Evolutionary conservation across 345 rosid species (phyloP).

Genomic region (Eutrema yunnanense): DNA sequence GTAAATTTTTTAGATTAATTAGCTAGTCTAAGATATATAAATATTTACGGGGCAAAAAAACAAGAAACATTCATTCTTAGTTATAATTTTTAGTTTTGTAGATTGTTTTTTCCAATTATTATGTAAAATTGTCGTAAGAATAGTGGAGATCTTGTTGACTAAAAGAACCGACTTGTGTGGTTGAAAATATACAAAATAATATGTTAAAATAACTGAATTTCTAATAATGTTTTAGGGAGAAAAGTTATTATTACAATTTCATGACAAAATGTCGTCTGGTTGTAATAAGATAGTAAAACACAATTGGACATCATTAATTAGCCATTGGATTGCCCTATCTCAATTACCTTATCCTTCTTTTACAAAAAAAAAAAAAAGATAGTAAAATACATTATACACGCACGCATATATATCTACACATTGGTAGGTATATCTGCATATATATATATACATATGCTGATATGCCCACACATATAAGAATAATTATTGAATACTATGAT

Average conservation of each 20-base stretch:
- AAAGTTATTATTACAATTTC: background rate
- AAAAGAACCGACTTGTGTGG: conserved; percentile 18
- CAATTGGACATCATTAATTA: no score
- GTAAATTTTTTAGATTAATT: no score
- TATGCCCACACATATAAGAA: background rate
- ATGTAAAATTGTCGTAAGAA: background rate
- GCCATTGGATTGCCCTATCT: no score
- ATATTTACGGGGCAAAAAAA: no score
- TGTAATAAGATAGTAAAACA: conserved; percentile 3
- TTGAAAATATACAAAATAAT: background rate
- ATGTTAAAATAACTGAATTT: conserved; percentile 12
- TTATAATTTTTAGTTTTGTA: background rate
- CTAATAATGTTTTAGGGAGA: conserved; percentile 3
- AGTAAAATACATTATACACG: conserved; percentile 7
- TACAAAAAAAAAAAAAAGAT: no score
- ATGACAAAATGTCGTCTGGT: background rate
- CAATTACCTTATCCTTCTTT: no score
- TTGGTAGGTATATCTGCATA: conserved; percentile 7
- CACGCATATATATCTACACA: background rate
- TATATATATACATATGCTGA: background rate
- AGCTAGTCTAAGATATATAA: no score
- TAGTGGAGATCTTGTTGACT: conserved; percentile 9
- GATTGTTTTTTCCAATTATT: background rate
- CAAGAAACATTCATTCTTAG: no score
- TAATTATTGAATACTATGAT: background rate